Conservation (phyloP, 2,329 filamentous ascomycete genomes). For the Beauveria caledonica region DNA sequence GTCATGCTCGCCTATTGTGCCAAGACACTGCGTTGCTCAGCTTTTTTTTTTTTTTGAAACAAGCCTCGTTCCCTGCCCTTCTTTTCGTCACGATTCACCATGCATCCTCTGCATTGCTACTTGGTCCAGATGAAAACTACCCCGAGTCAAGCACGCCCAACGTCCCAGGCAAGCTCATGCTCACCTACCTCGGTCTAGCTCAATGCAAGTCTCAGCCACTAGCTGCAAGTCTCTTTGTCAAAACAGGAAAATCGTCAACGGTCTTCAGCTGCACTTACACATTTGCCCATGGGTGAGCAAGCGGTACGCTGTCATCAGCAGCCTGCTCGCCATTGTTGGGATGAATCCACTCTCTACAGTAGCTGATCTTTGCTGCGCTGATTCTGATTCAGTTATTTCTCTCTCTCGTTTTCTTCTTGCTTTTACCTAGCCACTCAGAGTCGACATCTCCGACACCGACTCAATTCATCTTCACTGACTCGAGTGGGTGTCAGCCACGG, state of each 20-base stretch:
- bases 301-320: not conserved
- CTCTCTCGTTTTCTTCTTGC: not conserved
- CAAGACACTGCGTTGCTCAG: not conserved
- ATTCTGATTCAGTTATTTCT: not conserved
- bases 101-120: not conserved
- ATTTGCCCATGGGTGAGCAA: not conserved
- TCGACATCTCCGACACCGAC: not conserved
- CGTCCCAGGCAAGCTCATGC: not conserved
- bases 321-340: not conserved
- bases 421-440: not conserved
- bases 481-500: constrained; percentile 5
- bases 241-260: constrained; percentile 7
- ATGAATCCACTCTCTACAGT: constrained; percentile 1
- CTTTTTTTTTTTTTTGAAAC: not conserved
- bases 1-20: not conserved
- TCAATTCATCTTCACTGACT: constrained; percentile 3
- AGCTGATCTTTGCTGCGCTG: not conserved
- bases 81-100: not conserved
- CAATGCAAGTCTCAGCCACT: constrained; percentile 8
- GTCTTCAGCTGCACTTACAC: constrained; percentile 8
- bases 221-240: not conserved
- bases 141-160: constrained; percentile 3
- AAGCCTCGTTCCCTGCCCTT: not conserved
- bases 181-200: not conserved
- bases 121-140: not conserved